Conservation (phyloP, 768 basidiomycete species). For the Lentinus brumalis region DNA sequence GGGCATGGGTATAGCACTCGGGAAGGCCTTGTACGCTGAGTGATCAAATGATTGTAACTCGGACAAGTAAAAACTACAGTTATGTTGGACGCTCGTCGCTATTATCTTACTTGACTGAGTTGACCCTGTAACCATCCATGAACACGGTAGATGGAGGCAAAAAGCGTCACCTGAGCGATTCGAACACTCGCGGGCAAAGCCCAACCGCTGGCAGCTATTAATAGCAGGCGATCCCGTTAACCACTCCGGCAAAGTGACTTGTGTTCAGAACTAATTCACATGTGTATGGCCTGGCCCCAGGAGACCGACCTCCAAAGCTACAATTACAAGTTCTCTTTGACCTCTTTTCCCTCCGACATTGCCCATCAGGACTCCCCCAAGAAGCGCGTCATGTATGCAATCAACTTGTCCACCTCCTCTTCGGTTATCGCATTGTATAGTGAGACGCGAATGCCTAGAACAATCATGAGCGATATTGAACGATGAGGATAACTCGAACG, state of each 20-base stretch:
- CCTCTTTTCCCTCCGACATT: background rate
- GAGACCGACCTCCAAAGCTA: background rate
- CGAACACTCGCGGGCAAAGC: slow-evolving; percentile 65
- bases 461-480: slow-evolving; percentile 2
- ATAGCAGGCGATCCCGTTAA: slow-evolving; percentile 63
- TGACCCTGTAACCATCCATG: background rate
- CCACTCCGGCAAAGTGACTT: slow-evolving; percentile 93
- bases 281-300: background rate
- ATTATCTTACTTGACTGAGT: background rate
- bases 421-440: slow-evolving; percentile 62
- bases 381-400: slow-evolving; percentile 33
- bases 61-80: too few species aligned
- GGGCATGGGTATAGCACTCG: background rate
- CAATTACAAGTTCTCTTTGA: slow-evolving; percentile 6
- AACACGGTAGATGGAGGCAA: slow-evolving; percentile 22
- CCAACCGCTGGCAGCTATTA: slow-evolving; percentile 48
- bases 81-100: too few species aligned
- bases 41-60: background rate
- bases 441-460: slow-evolving; percentile 52
- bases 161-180: slow-evolving; percentile 62
- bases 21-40: background rate
- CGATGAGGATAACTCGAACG: background rate
- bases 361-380: slow-evolving; percentile 10
- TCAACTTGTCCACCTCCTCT: slow-evolving; percentile 42
- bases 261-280: background rate